phyloP scores from a whole-genome alignment of 1,284 basidiomycete species.

The Leccinum solheimii region DNA sequence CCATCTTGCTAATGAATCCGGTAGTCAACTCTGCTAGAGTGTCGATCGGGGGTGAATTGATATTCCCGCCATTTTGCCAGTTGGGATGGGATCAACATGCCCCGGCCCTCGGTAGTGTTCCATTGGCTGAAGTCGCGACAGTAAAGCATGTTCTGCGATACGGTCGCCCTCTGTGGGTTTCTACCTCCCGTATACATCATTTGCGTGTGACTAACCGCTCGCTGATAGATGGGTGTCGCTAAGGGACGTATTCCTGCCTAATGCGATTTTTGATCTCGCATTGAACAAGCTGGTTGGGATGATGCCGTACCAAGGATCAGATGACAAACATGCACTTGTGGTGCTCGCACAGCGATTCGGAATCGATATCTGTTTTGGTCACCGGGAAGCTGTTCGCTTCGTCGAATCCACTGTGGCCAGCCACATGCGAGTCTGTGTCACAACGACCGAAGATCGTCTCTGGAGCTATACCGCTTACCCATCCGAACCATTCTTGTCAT shows the following conservation, averaged over 20 bases:
- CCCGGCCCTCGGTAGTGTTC: neutral
- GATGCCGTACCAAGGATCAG: neutral
- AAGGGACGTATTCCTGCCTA: rapidly evolving
- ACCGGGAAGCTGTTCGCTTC: neutral
- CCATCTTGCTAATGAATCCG: neutral
- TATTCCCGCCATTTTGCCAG: neutral
- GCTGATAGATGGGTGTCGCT: neutral
- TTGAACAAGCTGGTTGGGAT: neutral
- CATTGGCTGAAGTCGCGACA: neutral
- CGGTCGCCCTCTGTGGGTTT: neutral
- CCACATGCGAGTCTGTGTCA: neutral
- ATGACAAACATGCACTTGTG: neutral
- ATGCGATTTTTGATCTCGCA: neutral
- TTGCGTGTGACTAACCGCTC: neutral
- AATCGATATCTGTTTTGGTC: neutral
- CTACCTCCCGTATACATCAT: neutral
- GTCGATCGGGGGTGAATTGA: neutral
- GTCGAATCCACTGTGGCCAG: neutral
- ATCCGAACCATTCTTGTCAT: neutral
- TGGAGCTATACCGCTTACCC: neutral
- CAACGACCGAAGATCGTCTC: neutral
- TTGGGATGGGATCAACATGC: neutral
- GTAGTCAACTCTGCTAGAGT: neutral
- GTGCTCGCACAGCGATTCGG: slow-evolving; percentile 1
- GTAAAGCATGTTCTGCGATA: neutral